Evolutionary conservation across 83 land plant species (phyloP), one percentile per base, ranked within the genome.

Genomic region (Picea abies): DNA sequence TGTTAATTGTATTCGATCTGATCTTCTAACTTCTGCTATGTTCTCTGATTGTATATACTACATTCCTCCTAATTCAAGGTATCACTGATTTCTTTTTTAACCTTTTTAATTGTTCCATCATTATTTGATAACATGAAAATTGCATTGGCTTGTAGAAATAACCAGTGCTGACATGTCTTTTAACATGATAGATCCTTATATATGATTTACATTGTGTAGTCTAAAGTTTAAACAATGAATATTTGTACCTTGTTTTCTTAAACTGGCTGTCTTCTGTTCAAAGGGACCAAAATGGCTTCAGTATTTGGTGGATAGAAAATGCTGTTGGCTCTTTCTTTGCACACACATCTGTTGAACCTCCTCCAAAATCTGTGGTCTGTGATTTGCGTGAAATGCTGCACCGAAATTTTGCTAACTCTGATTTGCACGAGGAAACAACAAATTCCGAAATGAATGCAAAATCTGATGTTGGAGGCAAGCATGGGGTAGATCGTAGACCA

Each of bases 271-370:
- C 58, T 65, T 37, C 22, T 61, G 44, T 62, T 56, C 23, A 4
- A 25, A 67, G 77, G 72, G 44, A 87, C 20, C n/a, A 58, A 22
- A 78, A 83, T 79, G 99, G 96, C 65, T 96, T 96, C 87, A 96
- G 99, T 86, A 93, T 98, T 32, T 98, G 99, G 99, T 96, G 94
- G 29, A 49, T 91, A 67, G 99, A 94, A 81, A 98, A 96, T 90
- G 88, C 83, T 68, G 68, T 87, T 81, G 93, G 96, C 11, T 93
- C 97, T 12, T 98, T 96, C 84, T 85, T 85, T 93, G 98, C 94
- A 47, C 97, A 93, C 84, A 56, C 83, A 77, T 90, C 94, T 32
- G 66, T 77, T 5, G 83, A 87, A 11, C 88, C 86, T 82, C 99
- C 99, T 52, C 60, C 85, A 60, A 89, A 91, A 39, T 81, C 67